Percentiles rank a stretch among this genome's conserved stretches.
Conservation (phyloP, 495 filamentous ascomycete genomes). For the Penicillium argentinense region DNA sequence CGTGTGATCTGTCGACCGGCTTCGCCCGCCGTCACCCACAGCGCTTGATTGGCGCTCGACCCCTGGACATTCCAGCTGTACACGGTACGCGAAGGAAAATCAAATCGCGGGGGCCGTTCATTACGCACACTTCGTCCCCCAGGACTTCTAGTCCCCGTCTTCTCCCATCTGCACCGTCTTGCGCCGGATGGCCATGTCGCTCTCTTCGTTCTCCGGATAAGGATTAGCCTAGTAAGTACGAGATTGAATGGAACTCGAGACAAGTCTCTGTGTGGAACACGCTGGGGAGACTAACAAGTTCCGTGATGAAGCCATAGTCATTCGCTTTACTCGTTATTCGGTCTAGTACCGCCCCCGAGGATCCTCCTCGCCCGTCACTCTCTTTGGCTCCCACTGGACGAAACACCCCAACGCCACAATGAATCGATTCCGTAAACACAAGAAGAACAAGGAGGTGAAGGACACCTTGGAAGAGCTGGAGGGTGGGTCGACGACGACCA, state of each 20-base stretch:
- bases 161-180: constrained; percentile 4
- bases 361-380: constrained; percentile 3
- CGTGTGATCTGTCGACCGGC: constrained; percentile 24
- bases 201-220: constrained; percentile 21
- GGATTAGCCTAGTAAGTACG: constrained; percentile 17
- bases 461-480: constrained; percentile 25
- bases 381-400: not conserved
- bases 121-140: constrained; percentile 3
- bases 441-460: constrained; percentile 51
- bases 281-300: not conserved
- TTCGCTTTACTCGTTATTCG: not conserved
- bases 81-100: constrained; percentile 9
- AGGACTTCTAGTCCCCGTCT: constrained; percentile 11
- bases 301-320: constrained; percentile 8
- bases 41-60: constrained; percentile 19
- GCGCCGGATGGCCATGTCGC: constrained; percentile 24
- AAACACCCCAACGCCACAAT: constrained; percentile 38
- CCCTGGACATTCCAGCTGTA: constrained; percentile 10
- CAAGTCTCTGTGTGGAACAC: too few species aligned
- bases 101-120: constrained; percentile 11
- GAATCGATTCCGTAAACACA: constrained; percentile 75
- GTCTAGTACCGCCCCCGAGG: not conserved
- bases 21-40: not conserved
- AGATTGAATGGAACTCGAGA: not conserved
- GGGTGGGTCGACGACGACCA: constrained; percentile 11